A percentile compares a stretch with the other conserved stretches of the same genome.
phyloP scores from a whole-genome alignment of 345 rosid species.

The sweet orange (Citrus sinensis) region DVS_A1.0 CM039168.1:20525001-20525500 shows the following conservation, averaged over 20 bases:
- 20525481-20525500: neutral
- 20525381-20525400: neutral
- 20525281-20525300: neutral
- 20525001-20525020: slow-evolving; percentile 15
- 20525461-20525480: neutral
- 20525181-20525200: slow-evolving; percentile 66
- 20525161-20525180: slow-evolving; percentile 67
- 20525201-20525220: slow-evolving; percentile 79
- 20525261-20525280: slow-evolving; percentile 10
- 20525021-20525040: neutral
- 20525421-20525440: neutral
- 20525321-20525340: neutral
- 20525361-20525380: neutral
- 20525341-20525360: neutral
- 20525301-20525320: neutral
- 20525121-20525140: slow-evolving; percentile 94
- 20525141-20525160: slow-evolving; percentile 85
- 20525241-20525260: slow-evolving; percentile 1
- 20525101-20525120: slow-evolving; percentile 98
- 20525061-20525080: slow-evolving; percentile 1
- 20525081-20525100: slow-evolving; percentile 33
- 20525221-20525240: slow-evolving; percentile 6
- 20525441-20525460: neutral
- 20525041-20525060: neutral
- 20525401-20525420: neutral